Evolutionary conservation across 78 protist genomes (phyloP).

Genomic region (Speleostelium caveatum): DNA sequence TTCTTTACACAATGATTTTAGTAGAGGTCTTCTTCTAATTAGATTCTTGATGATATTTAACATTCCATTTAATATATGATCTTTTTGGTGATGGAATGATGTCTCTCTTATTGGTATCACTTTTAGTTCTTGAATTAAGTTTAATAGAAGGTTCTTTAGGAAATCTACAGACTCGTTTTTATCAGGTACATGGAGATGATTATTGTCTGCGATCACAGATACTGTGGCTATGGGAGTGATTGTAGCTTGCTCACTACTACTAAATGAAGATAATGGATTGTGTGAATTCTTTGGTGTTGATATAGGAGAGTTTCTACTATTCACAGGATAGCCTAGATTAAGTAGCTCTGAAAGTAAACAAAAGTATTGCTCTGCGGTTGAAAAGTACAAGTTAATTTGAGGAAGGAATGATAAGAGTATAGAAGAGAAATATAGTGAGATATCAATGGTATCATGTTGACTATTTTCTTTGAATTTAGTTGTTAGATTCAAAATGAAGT

Average conservation of each 20-base stretch:
- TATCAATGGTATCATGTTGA: neutral
- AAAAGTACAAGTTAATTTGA: slow-evolving; percentile 37
- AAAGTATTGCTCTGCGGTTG: slow-evolving; percentile 77
- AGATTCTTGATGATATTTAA: slow-evolving; percentile 59
- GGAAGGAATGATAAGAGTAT: slow-evolving; percentile 63
- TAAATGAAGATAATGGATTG: too few relatives aligned
- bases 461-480: neutral
- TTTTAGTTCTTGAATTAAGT: slow-evolving; percentile 26
- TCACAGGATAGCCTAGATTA: slow-evolving; percentile 42
- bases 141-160: slow-evolving; percentile 6
- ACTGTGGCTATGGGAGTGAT: too few relatives aligned
- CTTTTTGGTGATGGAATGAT: neutral
- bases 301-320: neutral
- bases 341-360: slow-evolving; percentile 54
- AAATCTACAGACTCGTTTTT: slow-evolving; percentile 27
- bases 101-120: slow-evolving; percentile 27
- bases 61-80: slow-evolving; percentile 60
- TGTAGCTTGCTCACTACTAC: too few relatives aligned
- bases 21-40: slow-evolving; percentile 35
- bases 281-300: neutral
- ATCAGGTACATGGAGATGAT: slow-evolving; percentile 1
- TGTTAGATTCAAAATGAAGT: slow-evolving; percentile 7
- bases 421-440: slow-evolving; percentile 47
- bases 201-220: too few relatives aligned
- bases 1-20: slow-evolving; percentile 52